A percentile compares a stretch with the other conserved stretches of the same genome.
Conservation (phyloP, 2,329 filamentous ascomycete species). For the Microsporum ferrugineum region DNA sequence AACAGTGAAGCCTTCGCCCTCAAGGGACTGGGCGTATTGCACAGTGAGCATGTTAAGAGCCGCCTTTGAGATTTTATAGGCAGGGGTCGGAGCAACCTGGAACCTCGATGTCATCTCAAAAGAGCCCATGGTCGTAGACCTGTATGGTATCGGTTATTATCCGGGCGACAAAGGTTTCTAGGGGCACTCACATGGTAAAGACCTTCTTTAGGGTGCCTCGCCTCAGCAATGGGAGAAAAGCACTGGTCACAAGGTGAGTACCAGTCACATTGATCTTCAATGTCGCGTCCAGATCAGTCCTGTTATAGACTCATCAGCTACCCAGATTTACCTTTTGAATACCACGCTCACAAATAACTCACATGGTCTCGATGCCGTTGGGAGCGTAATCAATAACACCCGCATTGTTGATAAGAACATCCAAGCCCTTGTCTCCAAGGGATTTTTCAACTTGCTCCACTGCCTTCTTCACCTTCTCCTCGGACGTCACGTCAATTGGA, state of each 20-base stretch:
- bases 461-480: conserved; percentile 26
- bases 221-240: conserved; percentile 27
- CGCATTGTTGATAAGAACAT: conserved; percentile 25
- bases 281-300: conserved; percentile 17
- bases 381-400: conserved; percentile 16
- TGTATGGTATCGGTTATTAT: conserved; percentile 16
- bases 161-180: neutral
- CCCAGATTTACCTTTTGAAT: neutral
- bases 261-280: conserved; percentile 32
- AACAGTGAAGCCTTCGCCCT: conserved; percentile 33
- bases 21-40: conserved; percentile 22
- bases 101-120: conserved; percentile 20
- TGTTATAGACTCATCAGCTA: conserved; percentile 5
- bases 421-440: conserved; percentile 27
- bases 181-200: conserved; percentile 27
- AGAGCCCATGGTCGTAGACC: conserved; percentile 34
- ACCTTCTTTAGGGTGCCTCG: conserved; percentile 32
- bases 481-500: conserved; percentile 27
- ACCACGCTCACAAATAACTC: neutral
- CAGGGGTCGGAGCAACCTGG: conserved; percentile 20
- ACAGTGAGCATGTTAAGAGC: conserved; percentile 40
- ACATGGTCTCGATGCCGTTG: conserved; percentile 14
- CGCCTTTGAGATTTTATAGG: conserved; percentile 39
- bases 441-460: conserved; percentile 23
- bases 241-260: conserved; percentile 27